phyloP scores from a whole-genome alignment of 2,329 filamentous ascomycete genomes.

The Leptodontidium sp. region DNA sequence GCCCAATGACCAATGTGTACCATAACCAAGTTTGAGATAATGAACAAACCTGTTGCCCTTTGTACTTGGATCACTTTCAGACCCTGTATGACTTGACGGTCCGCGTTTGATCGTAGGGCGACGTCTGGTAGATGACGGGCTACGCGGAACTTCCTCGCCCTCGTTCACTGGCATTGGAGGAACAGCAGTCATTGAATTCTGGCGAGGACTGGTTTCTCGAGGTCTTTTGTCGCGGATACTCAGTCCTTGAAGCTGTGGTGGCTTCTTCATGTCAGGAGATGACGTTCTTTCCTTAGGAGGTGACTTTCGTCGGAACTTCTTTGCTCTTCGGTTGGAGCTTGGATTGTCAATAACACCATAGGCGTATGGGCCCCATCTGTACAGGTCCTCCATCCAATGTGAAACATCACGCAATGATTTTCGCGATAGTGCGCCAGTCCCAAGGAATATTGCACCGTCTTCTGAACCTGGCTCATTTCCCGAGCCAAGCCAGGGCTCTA shows the following conservation, averaged over 20 bases:
- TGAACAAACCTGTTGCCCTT: constrained; percentile 59
- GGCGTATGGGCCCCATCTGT: constrained; percentile 81
- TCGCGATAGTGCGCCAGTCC: constrained; percentile 75
- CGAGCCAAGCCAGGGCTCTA: constrained; percentile 73
- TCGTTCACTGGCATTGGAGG: constrained; percentile 31
- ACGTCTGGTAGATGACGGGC: constrained; percentile 17
- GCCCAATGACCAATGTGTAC: constrained; percentile 68
- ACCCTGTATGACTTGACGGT: constrained; percentile 34
- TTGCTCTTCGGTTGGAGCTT: constrained; percentile 63
- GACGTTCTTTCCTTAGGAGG: constrained; percentile 39
- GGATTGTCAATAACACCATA: constrained; percentile 88
- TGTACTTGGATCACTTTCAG: constrained; percentile 39
- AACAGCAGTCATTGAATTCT: constrained; percentile 21
- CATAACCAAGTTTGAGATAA: constrained; percentile 73
- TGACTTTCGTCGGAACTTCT: constrained; percentile 50
- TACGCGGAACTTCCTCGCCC: constrained; percentile 15
- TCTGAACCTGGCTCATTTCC: constrained; percentile 72
- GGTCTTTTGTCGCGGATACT: constrained; percentile 18
- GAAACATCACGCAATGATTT: constrained; percentile 76
- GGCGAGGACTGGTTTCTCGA: not conserved
- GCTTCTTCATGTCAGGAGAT: constrained; percentile 29
- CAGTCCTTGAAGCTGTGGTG: constrained; percentile 27
- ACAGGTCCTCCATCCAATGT: constrained; percentile 89
- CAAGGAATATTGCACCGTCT: constrained; percentile 88
- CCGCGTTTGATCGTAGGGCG: constrained; percentile 31